Evolutionary conservation across 345 rosid species (phyloP), one percentile per base, ranked within the genome.

Genomic region (Arabis hirsuta): DNA sequence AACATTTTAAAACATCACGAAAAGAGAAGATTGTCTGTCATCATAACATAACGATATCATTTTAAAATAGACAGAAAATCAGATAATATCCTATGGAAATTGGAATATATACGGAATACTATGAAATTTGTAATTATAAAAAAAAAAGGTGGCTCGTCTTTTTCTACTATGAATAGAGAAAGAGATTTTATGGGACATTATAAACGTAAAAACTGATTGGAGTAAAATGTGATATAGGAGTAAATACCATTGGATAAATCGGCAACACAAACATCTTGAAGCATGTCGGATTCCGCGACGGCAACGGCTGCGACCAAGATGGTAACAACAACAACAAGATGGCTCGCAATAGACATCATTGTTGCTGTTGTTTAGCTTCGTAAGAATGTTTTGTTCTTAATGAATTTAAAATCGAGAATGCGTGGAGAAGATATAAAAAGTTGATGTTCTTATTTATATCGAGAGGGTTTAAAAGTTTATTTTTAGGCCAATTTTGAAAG

Each of bases 191-290:
- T 3, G 10, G 16, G 13, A 43, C 52, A 45, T 22, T n/a, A 1
- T 19, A 31, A 60, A 67, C 32, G n/a, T 44, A 16, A 38, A 48
- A 48, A 13, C 7, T 41, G 2, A 47, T 31, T 6, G 0, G 20
- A 61, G 26, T 6, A 36, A 41, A 55, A 50, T 27, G 13, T 56
- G 11, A 12, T 3, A 10, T 38, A 19, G n/a, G 55, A 7, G 26
- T 6, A 19, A 22, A 9, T 74, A 84, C 93, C 82, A 46, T 83
- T 80, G 56, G 80, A 55, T 53, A 81, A 81, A 75, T 92, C 91
- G 51, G 98, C 98, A 67, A 90, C 98, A 58, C 98, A 92, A 68
- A 90, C 65, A 77, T 92, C 98, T 75, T 92, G 98, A 42, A 92
- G 96, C 77, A 74, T 39, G 62, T 90, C 83, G 14, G 91, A 84